Base-by-base conservation (phyloP, 768 basidiomycete species). In the Trametes maxima region DNA sequence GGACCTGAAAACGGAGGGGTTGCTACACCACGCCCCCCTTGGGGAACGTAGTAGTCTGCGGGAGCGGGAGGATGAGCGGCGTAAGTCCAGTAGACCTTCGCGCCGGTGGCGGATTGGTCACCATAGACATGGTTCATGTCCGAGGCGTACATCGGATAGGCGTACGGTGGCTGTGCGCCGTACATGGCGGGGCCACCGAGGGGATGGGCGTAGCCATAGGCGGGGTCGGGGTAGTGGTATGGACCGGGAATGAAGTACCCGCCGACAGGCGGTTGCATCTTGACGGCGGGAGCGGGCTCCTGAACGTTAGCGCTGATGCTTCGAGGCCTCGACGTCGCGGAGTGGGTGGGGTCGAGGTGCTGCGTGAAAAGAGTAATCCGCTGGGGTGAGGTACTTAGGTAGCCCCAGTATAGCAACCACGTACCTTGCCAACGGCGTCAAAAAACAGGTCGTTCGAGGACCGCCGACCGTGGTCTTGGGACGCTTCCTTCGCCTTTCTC, bases 361-460 rank as follows among this genome's bases (percentile, higher is more conserved):
- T 67, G 44, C 25, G 44, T 35, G 14, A 21, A 36, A 47, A 57
- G 14, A 52, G 44, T 10, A 44, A 22, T 17, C 28, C 24, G 54
- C 17, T n/a, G 50, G 46, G 44, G 48, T 44, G 37, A 50, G 55
- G 49, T 46, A 43, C 39, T 37, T 57, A 45, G 50, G 54, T 17
- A 45, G 33, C 45, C 51, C 37, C 24, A 46, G 35, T 46, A 45
- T 54, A 54, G 40, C 37, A 52, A 64, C 37, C 14, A 60, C 61
- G 47, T 55, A 59, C 64, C 64, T 69, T 70, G 45, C 71, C 72
- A 40, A 75, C 69, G 43, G 76, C 72, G 72, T 77, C 80, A 63
- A 78, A 79, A 54, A 76, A 68, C 16, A 76, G 63, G 54, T 76
- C 73, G 61, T 77, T 78, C 48, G 75, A 74, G 45, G 67, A 70